Conservation (phyloP, 2,329 filamentous ascomycete species). For the Paramyrothecium roridum region DNA sequence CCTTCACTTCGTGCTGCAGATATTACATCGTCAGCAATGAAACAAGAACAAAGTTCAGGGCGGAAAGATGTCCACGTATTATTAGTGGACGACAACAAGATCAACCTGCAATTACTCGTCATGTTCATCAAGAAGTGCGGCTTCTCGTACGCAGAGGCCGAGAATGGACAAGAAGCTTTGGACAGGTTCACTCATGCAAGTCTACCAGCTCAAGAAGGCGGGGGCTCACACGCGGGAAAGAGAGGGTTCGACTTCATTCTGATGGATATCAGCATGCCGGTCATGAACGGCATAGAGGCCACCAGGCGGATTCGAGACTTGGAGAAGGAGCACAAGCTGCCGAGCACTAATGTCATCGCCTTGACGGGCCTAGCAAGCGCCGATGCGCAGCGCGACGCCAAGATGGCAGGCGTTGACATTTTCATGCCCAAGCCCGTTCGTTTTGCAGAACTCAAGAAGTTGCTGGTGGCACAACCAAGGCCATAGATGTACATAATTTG, state of each 20-base stretch:
- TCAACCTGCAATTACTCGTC: constrained; percentile 38
- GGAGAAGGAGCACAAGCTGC: constrained; percentile 37
- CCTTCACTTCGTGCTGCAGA: neutral
- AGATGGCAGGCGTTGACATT: constrained; percentile 44
- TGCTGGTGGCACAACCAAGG: constrained; percentile 13
- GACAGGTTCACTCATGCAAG: constrained; percentile 33
- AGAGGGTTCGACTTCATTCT: constrained; percentile 30
- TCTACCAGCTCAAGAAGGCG: constrained; percentile 8
- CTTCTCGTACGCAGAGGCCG: constrained; percentile 36
- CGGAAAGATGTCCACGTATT: constrained; percentile 20
- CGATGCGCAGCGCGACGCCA: constrained; percentile 41
- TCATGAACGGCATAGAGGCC: constrained; percentile 48
- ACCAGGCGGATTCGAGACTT: constrained; percentile 46
- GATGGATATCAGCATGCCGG: constrained; percentile 54
- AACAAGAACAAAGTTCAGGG: neutral
- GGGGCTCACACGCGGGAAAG: neutral
- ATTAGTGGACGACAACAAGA: constrained; percentile 39
- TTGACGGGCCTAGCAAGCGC: constrained; percentile 49
- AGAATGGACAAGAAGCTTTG: constrained; percentile 44
- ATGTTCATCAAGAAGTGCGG: constrained; percentile 40
- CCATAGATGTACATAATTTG: neutral
- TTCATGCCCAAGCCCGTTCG: constrained; percentile 50
- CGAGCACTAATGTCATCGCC: constrained; percentile 45
- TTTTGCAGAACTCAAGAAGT: constrained; percentile 36
- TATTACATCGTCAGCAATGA: neutral